Base-by-base conservation (phyloP, 306 rosid species). In the Morella rubra region DNA sequence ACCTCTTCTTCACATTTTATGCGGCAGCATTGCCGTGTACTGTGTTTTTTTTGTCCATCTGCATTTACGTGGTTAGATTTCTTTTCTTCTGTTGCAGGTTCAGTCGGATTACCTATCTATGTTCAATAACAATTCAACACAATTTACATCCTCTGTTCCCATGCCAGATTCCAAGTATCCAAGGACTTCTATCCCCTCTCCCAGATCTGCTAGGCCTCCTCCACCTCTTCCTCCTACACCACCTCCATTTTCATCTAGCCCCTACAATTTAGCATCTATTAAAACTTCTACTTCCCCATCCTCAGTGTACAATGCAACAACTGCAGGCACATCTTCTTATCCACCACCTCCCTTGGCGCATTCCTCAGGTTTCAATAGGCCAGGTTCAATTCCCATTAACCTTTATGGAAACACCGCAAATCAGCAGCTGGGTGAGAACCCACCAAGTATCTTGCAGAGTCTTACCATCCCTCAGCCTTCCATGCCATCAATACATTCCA, bases 191-290 rank as follows among this genome's bases (percentile, higher is more conserved):
- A 73, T 78, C 58, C 86, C 95, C 76, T 88, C 96, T 72, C 91
- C 99, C 41, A 75, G 95, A 70, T 87, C 85, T 69, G 88, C 77
- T 76, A 88, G 99, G 85, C 87, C 85, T 19, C 96, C 92, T 52
- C 98, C 98, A 55, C 99, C 99, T 4, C 99, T 95, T 81, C 99
- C 99, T 72, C 97, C 91, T 42, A 95, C 97, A 32, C 97, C 97
- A 19, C 96, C 99, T 69, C 98, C 97, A 76, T 90, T 59, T 87
- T 87, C 89, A 67, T 86, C 97, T 56, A 84, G 87, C 84, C 84
- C 92, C 19, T 89, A 84, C 80, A 90, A 94, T 84, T 58, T 87
- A 76, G 46, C 90, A 16, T 73, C 92, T 52, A 82, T 69, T 60
- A 95, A 90, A 87, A 59, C 88, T 77, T 80, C 93, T 71, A 79